Percentiles rank a stretch among this genome's conserved stretches.
phyloP scores from a whole-genome alignment of 1,284 basidiomycete species.

The Ceratobasidium papillatum region DNA sequence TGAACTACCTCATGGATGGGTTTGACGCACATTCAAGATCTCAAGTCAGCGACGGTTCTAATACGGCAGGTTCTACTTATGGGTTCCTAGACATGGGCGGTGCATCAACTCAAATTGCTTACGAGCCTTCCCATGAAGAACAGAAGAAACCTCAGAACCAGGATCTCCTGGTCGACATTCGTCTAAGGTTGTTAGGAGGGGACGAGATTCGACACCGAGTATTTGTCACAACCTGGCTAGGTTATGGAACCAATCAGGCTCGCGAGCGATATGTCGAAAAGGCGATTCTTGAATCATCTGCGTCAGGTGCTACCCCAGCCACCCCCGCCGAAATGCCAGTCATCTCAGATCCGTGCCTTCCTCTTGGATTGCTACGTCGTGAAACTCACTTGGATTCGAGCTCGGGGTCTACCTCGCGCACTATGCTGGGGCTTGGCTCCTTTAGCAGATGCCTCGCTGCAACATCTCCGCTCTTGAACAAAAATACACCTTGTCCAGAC shows the following conservation, averaged over 20 bases:
- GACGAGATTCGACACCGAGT: slow-evolving; percentile 90
- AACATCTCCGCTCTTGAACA: slow-evolving; percentile 85
- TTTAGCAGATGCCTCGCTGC: slow-evolving; percentile 84
- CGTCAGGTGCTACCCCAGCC: slow-evolving; percentile 27
- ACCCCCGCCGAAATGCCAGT: slow-evolving; percentile 52
- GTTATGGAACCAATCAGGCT: slow-evolving; percentile 97
- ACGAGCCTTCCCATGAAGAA: slow-evolving; percentile 72
- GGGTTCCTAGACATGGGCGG: slow-evolving; percentile 99
- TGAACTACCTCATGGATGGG: slow-evolving; percentile 99
- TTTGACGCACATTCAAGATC: slow-evolving; percentile 62
- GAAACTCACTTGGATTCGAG: slow-evolving; percentile 60
- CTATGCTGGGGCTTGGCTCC: slow-evolving; percentile 87
- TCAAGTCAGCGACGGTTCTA: slow-evolving; percentile 46
- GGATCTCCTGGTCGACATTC: slow-evolving; percentile 80
- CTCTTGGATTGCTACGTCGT: slow-evolving; percentile 70
- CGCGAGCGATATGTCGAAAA: slow-evolving; percentile 87
- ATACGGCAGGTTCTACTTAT: slow-evolving; percentile 75
- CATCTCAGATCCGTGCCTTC: slow-evolving; percentile 90
- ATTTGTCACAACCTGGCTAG: slow-evolving; percentile 98
- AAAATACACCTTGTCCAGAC: slow-evolving; percentile 82
- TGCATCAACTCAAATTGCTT: slow-evolving; percentile 97
- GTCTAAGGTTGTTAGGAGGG: slow-evolving; percentile 83
- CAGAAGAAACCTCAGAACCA: slow-evolving; percentile 51
- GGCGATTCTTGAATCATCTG: slow-evolving; percentile 66
- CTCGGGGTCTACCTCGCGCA: slow-evolving; percentile 63